phyloP scores from a whole-genome alignment of 2,329 filamentous ascomycete species.

The Rhinocladiella mackenziei region DNA sequence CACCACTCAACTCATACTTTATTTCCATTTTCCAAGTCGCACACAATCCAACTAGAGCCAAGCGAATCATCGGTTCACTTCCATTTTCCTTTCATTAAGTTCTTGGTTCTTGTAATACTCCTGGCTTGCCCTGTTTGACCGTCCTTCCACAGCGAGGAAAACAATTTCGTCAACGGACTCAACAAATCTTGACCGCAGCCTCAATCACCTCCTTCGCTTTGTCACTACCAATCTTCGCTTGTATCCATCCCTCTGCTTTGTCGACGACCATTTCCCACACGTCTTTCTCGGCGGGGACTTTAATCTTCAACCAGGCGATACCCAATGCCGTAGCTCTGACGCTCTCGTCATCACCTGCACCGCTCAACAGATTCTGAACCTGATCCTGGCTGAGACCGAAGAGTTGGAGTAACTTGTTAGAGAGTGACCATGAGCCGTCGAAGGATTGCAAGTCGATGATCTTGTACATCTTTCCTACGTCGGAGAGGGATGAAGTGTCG shows the following conservation, averaged over 20 bases:
- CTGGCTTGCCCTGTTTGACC: not conserved
- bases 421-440: constrained; percentile 51
- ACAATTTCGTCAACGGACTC: too few relatives aligned
- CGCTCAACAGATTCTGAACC: constrained; percentile 6
- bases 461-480: constrained; percentile 34
- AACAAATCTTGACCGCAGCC: not conserved
- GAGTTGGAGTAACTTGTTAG: constrained; percentile 25
- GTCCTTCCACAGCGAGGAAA: too few relatives aligned
- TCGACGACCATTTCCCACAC: constrained; percentile 62
- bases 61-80: too few relatives aligned
- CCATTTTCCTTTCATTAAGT: too few relatives aligned
- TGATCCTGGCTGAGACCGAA: constrained; percentile 19
- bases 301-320: constrained; percentile 49
- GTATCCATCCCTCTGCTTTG: constrained; percentile 56
- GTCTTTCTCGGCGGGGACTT: constrained; percentile 46
- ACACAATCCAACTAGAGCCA: too few relatives aligned
- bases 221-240: constrained; percentile 12
- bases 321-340: constrained; percentile 40
- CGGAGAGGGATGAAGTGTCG: not conserved
- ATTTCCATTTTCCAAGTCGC: too few relatives aligned
- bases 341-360: constrained; percentile 5
- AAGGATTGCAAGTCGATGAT: constrained; percentile 57
- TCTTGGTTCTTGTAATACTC: too few relatives aligned
- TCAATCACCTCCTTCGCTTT: constrained; percentile 2
- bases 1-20: too few relatives aligned